Percentiles rank a stretch among this genome's conserved stretches.
phyloP scores from a whole-genome alignment of 2,329 filamentous ascomycete genomes.

The Talaromyces sp. region DNA sequence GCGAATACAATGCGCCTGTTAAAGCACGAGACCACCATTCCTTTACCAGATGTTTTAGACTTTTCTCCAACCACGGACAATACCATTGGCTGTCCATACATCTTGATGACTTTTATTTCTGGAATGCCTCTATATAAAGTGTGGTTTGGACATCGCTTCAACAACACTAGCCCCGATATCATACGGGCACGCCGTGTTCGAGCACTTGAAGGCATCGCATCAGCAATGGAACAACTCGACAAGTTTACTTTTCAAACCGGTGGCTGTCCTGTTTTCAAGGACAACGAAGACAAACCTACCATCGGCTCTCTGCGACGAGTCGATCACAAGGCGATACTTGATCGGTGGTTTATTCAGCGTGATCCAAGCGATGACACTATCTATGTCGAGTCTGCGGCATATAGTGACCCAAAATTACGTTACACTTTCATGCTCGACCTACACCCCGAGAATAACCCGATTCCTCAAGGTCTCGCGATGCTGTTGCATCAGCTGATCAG shows the following conservation, averaged over 20 bases:
- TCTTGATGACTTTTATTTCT: constrained; percentile 22
- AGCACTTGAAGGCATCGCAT: background rate
- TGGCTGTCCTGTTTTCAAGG: background rate
- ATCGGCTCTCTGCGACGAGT: background rate
- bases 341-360: constrained; percentile 13
- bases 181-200: background rate
- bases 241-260: background rate
- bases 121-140: constrained; percentile 20
- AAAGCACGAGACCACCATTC: constrained; percentile 24
- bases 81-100: constrained; percentile 21
- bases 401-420: constrained; percentile 9
- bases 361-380: constrained; percentile 14
- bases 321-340: constrained; percentile 13
- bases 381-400: constrained; percentile 12
- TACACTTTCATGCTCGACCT: constrained; percentile 11
- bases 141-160: constrained; percentile 21
- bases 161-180: background rate
- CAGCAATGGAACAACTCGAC: background rate
- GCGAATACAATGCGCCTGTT: constrained; percentile 26
- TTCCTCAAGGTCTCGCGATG: constrained; percentile 7
- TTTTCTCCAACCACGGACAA: constrained; percentile 23
- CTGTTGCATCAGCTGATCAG: constrained; percentile 15
- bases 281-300: background rate
- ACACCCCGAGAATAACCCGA: background rate
- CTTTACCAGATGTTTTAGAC: constrained; percentile 24